Percentiles rank a stretch among this genome's conserved stretches.
These are phyloP conservation scores for Curvularia verruculosa DNA, from an alignment of 2,329 filamentous ascomycete genomes.

Conservation along the genomic window DNA sequence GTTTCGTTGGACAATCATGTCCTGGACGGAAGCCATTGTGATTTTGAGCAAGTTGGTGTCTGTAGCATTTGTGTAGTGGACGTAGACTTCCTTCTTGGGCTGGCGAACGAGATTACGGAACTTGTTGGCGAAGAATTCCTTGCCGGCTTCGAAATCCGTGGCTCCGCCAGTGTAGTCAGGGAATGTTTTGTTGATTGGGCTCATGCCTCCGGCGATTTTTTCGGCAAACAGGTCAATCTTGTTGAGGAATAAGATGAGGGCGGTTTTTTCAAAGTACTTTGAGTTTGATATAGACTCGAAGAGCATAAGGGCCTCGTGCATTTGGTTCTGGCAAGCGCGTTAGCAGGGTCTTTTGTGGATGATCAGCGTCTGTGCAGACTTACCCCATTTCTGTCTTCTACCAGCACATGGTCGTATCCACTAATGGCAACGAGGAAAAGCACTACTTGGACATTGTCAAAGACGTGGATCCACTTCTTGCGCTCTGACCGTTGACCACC, in stretches of 20 bases:
- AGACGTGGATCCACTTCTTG: conserved; percentile 99
- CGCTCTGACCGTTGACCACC: conserved; percentile 94
- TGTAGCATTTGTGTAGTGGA: conserved; percentile 60
- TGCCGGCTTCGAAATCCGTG: conserved; percentile 55
- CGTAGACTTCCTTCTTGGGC: conserved; percentile 58
- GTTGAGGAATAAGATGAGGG: conserved; percentile 60
- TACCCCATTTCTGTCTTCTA: conserved; percentile 95
- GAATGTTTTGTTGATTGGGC: conserved; percentile 57
- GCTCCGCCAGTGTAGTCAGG: conserved; percentile 55
- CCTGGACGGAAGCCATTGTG: conserved; percentile 60
- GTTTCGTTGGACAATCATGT: conserved; percentile 62
- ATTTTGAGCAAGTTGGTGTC: conserved; percentile 63
- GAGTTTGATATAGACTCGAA: conserved; percentile 61
- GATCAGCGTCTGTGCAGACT: conserved; percentile 48
- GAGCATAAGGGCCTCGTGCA: conserved; percentile 61
- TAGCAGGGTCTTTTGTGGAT: conserved; percentile 13
- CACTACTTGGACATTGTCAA: conserved; percentile 90
- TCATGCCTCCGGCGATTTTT: conserved; percentile 55
- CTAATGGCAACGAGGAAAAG: conserved; percentile 95
- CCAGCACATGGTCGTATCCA: conserved; percentile 93
- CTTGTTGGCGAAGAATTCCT: conserved; percentile 59
- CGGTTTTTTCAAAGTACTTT: conserved; percentile 59
- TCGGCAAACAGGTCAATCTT: conserved; percentile 61
- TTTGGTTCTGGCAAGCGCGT: conserved; percentile 55
- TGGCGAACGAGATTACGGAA: conserved; percentile 58